phyloP scores from a whole-genome alignment of 2,329 filamentous ascomycete species.

The Cercospora sesami region DNA sequence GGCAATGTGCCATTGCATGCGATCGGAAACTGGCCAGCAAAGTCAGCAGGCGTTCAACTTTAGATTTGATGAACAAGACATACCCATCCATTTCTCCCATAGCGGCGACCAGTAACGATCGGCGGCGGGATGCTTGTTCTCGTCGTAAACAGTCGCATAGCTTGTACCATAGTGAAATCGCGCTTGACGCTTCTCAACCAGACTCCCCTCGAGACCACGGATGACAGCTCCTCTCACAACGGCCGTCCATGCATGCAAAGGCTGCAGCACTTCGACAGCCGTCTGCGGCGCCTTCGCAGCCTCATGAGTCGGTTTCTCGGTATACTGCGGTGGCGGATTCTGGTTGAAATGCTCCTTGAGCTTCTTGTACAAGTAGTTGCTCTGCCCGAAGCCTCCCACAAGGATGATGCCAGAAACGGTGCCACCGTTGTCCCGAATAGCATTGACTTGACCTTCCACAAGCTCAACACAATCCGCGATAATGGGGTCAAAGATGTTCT shows the following conservation, averaged over 20 bases:
- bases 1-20: slow-evolving; percentile 83
- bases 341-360: slow-evolving; percentile 67
- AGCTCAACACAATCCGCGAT: slow-evolving; percentile 62
- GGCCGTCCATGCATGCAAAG: slow-evolving; percentile 78
- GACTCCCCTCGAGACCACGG: slow-evolving; percentile 72
- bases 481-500: slow-evolving; percentile 64
- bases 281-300: slow-evolving; percentile 46
- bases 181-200: slow-evolving; percentile 73
- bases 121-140: slow-evolving; percentile 68
- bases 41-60: neutral
- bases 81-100: slow-evolving; percentile 74
- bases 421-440: slow-evolving; percentile 43
- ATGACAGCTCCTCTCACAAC: slow-evolving; percentile 76
- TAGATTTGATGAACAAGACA: neutral
- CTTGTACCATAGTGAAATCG: slow-evolving; percentile 78
- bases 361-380: slow-evolving; percentile 66
- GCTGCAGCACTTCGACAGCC: slow-evolving; percentile 77
- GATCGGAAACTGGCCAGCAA: slow-evolving; percentile 59
- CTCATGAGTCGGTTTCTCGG: slow-evolving; percentile 68
- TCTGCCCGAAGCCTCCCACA: slow-evolving; percentile 79
- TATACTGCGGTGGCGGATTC: slow-evolving; percentile 59
- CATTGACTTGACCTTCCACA: slow-evolving; percentile 53
- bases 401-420: slow-evolving; percentile 67
- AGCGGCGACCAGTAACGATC: slow-evolving; percentile 78
- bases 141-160: slow-evolving; percentile 74